These are phyloP conservation scores for Henningerozyma blattae DNA, from an alignment of 805 yeast genomes.

Conservation along the genomic window DNA sequence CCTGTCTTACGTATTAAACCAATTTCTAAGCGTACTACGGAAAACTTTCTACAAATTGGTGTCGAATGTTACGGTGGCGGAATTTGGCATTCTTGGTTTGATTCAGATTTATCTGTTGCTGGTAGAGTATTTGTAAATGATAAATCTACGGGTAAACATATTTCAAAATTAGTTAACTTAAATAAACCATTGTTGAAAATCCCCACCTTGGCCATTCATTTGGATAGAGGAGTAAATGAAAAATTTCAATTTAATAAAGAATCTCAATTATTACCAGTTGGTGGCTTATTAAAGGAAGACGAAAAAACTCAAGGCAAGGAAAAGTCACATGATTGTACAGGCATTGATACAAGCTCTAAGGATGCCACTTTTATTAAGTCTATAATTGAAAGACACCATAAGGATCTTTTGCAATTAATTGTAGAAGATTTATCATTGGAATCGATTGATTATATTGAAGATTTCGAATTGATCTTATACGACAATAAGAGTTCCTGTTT, in stretches of 20 bases:
- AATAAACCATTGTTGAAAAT: constrained; percentile 78
- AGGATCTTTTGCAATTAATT: constrained; percentile 53
- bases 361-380: constrained; percentile 55
- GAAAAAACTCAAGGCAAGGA: constrained; percentile 8
- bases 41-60: constrained; percentile 80
- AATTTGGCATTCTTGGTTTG: constrained; percentile 95
- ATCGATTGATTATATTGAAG: constrained; percentile 51
- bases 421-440: constrained; percentile 50
- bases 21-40: constrained; percentile 51
- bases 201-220: constrained; percentile 90
- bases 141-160: constrained; percentile 32
- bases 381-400: constrained; percentile 65
- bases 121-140: constrained; percentile 74
- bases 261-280: constrained; percentile 74
- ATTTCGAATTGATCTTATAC: constrained; percentile 75
- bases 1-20: constrained; percentile 88
- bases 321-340: constrained; percentile 31
- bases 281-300: constrained; percentile 41
- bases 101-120: constrained; percentile 81
- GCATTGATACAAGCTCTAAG: constrained; percentile 31
- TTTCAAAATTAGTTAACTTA: constrained; percentile 64
- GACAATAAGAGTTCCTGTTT: constrained; percentile 75
- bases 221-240: constrained; percentile 61
- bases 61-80: constrained; percentile 96
- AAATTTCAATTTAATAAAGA: constrained; percentile 87